These are phyloP conservation scores for Sporisorium exsertum DNA, from an alignment of 1,284 basidiomycete species.

Conservation along the genomic window DNA sequence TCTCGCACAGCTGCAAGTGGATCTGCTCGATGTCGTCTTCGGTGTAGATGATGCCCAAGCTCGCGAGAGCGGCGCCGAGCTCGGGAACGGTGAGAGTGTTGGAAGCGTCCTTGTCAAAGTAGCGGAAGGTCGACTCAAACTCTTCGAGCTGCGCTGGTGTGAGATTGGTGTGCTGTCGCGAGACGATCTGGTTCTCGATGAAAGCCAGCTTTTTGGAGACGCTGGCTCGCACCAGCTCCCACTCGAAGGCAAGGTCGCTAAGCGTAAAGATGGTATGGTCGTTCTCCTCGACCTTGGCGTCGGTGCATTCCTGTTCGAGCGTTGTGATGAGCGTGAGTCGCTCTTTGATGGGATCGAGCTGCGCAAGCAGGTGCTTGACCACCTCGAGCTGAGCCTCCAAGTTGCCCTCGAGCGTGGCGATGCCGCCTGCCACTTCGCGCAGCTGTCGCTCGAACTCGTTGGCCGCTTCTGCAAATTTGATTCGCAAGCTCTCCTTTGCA, in stretches of 20 bases:
- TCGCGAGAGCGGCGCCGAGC: slow-evolving; percentile 91
- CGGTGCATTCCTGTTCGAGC: slow-evolving; percentile 76
- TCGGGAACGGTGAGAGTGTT: slow-evolving; percentile 88
- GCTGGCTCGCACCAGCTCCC: slow-evolving; percentile 83
- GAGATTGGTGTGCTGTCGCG: slow-evolving; percentile 87
- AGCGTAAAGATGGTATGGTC: slow-evolving; percentile 92
- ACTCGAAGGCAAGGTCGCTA: slow-evolving; percentile 90
- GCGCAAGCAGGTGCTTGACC: slow-evolving; percentile 45
- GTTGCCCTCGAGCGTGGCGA: slow-evolving; percentile 56
- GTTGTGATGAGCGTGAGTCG: slow-evolving; percentile 33
- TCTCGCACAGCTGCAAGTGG: slow-evolving; percentile 82
- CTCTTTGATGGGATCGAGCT: slow-evolving; percentile 48
- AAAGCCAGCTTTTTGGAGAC: slow-evolving; percentile 91
- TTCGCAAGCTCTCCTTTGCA: slow-evolving; percentile 78
- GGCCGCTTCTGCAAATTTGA: slow-evolving; percentile 84
- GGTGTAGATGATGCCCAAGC: slow-evolving; percentile 89
- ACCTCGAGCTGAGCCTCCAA: slow-evolving; percentile 49
- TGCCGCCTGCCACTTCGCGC: slow-evolving; percentile 48
- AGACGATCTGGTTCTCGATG: slow-evolving; percentile 96
- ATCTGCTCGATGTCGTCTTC: slow-evolving; percentile 89
- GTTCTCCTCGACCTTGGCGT: slow-evolving; percentile 97
- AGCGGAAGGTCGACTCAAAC: slow-evolving; percentile 95
- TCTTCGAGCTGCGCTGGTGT: slow-evolving; percentile 96
- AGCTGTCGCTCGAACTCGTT: slow-evolving; percentile 79
- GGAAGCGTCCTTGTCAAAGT: slow-evolving; percentile 92